A percentile compares a stretch with the other conserved stretches of the same genome.
Conservation (phyloP, 192 early-diverging fungal species). For the Backusella australiensis region DNA sequence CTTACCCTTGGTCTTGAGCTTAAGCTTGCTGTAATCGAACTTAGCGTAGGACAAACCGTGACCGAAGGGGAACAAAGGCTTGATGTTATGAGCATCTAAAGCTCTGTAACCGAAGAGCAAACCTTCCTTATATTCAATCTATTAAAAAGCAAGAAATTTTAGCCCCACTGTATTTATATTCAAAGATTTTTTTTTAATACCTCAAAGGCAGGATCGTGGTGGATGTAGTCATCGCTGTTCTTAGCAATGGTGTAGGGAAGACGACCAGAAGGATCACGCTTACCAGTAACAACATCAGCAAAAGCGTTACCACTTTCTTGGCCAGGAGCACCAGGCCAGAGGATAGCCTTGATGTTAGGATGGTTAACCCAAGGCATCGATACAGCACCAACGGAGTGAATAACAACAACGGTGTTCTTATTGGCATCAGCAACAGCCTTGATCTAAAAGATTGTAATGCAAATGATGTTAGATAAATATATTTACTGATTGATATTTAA, state of each 20-base stretch:
- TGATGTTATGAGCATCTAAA: constrained; percentile 43
- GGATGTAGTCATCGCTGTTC: constrained; percentile 38
- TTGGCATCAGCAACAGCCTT: constrained; percentile 48
- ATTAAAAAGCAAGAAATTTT: constrained; percentile 9
- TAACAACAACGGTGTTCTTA: constrained; percentile 58
- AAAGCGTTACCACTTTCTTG: constrained; percentile 66
- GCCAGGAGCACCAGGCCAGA: constrained; percentile 58
- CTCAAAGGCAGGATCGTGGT: not conserved
- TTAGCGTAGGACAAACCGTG: constrained; percentile 66
- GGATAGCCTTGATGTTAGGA: constrained; percentile 58
- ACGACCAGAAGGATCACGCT: constrained; percentile 57
- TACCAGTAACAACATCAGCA: constrained; percentile 65
- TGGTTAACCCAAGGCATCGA: constrained; percentile 57
- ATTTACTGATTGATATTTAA: not conserved
- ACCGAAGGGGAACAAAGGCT: constrained; percentile 58
- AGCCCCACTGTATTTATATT: not conserved
- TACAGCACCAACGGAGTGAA: constrained; percentile 55
- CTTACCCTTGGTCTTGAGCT: not conserved
- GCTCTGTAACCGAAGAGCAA: constrained; percentile 56
- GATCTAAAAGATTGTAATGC: constrained; percentile 19
- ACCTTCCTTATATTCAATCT: constrained; percentile 55
- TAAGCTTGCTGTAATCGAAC: constrained; percentile 49
- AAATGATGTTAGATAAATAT: not conserved
- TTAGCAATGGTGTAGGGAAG: constrained; percentile 63
- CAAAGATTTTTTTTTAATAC: not conserved